Evolutionary conservation across 1,284 basidiomycete species (phyloP), one percentile per base, ranked within the genome.

Genomic region (Puccinia polysora): DNA sequence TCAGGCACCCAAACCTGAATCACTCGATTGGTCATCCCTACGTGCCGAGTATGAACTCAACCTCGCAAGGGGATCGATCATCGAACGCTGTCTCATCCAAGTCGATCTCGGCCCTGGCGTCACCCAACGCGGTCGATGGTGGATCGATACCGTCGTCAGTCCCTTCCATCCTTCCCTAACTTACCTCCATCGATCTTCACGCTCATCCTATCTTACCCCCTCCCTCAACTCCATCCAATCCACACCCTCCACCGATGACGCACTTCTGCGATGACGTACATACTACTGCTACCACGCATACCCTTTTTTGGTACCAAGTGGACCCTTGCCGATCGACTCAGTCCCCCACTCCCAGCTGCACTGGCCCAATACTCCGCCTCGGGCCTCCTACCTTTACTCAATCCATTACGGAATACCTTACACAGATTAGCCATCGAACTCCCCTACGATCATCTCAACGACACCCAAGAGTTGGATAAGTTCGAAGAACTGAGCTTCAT

Each of bases 71-170:
- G 49, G 59, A n/a, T 62, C 68, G 10, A 62, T 71, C 23, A 71
- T 71, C 45, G 68, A 71, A 55, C 43, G 68, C 6, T 71, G 68
- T 55, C 36, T 71, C 7, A 59, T 71, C 12, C 55, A 71, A 30
- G 68, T 71, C 36, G 47, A 59, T 43, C 45, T 71, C 38, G 68
- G 56, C 5, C 67, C 56, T 20, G 30, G 34, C 6, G 45, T 50
- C 45, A 36, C 59, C 18, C 47, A 62, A 47, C 2, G 58, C n/a
- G 49, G 36, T 18, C 20, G 50, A 20, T 49, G 28, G 49, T 71
- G 68, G 68, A 43, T 62, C 30, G 58, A 71, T 30, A 59, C 56
- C 20, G 68, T 62, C 40, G 68, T 71, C 23, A 45, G 68, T 60
- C 14, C 40, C 30, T 58, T 60, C 56, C 18, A 10, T 32, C 38